Conservation (phyloP, 2,329 filamentous ascomycete genomes). For the Ceratocystis lukuohia region DNA sequence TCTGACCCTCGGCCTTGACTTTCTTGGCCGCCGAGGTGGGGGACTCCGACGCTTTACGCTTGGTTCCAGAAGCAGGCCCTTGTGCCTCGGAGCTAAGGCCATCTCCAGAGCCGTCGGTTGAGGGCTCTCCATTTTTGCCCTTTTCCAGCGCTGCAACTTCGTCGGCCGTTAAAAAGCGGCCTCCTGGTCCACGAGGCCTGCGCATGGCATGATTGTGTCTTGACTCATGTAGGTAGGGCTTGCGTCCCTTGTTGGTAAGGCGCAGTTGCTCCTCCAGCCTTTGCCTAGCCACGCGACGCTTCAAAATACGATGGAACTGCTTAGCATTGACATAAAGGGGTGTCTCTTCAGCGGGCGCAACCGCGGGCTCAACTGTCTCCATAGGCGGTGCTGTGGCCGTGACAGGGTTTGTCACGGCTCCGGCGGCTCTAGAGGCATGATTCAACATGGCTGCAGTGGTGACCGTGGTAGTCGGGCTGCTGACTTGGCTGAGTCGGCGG, state of each 20-base stretch:
- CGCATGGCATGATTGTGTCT: slow-evolving; percentile 98
- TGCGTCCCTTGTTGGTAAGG: slow-evolving; percentile 85
- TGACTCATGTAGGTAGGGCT: slow-evolving; percentile 94
- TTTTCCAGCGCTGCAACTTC: slow-evolving; percentile 57
- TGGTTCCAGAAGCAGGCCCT: slow-evolving; percentile 32
- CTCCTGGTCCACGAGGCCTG: slow-evolving; percentile 80
- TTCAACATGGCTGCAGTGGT: slow-evolving; percentile 64
- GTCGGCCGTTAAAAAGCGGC: slow-evolving; percentile 89
- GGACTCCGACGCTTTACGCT: slow-evolving; percentile 46
- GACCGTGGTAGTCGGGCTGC: slow-evolving; percentile 62
- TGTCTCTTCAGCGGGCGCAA: slow-evolving; percentile 64
- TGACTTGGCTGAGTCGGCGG: slow-evolving; percentile 63
- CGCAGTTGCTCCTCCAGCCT: slow-evolving; percentile 85
- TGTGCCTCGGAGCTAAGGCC: slow-evolving; percentile 22
- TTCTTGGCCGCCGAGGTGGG: slow-evolving; percentile 41
- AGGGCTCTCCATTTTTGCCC: slow-evolving; percentile 25
- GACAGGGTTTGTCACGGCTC: slow-evolving; percentile 67
- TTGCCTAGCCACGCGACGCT: slow-evolving; percentile 83
- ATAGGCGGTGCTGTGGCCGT: slow-evolving; percentile 57
- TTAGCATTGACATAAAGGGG: slow-evolving; percentile 97
- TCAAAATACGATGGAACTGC: slow-evolving; percentile 93
- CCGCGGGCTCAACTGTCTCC: slow-evolving; percentile 56
- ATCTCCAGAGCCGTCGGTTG: slow-evolving; percentile 20
- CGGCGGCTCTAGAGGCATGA: slow-evolving; percentile 40
- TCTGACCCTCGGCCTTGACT: slow-evolving; percentile 36